Conservation (phyloP, 1,284 basidiomycete genomes). For the Phenoliferia sp. region DNA sequence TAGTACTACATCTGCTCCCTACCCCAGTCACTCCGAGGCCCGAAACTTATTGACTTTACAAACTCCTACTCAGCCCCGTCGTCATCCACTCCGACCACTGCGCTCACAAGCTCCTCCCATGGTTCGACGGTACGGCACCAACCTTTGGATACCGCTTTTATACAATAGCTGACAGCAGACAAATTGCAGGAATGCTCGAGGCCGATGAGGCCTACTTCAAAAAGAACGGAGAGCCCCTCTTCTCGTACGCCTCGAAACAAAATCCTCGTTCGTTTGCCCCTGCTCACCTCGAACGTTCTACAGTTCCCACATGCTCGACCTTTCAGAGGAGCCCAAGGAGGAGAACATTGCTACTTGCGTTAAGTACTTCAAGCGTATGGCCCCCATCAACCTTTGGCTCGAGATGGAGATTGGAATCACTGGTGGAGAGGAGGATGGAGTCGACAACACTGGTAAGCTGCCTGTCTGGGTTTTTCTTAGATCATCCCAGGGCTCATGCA, state of each 20-base stretch:
- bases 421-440: constrained; percentile 98
- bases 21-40: not conserved
- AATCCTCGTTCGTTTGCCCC: not conserved
- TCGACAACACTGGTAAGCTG: constrained; percentile 64
- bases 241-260: constrained; percentile 54
- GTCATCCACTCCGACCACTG: constrained; percentile 99
- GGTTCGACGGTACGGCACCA: constrained; percentile 72
- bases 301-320: constrained; percentile 96
- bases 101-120: constrained; percentile 94
- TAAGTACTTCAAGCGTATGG: constrained; percentile 95
- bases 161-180: not conserved
- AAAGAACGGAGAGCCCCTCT: constrained; percentile 82
- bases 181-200: constrained; percentile 70
- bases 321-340: constrained; percentile 96
- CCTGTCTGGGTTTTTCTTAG: not conserved
- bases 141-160: not conserved
- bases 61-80: constrained; percentile 91
- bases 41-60: too few species aligned
- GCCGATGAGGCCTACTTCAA: constrained; percentile 94
- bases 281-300: not conserved
- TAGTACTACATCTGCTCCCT: constrained; percentile 44
- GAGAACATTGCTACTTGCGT: constrained; percentile 93
- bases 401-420: constrained; percentile 99
- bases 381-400: constrained; percentile 84
- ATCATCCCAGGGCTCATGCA: not conserved